phyloP scores from a whole-genome alignment of 768 basidiomycete species.

The Peribolospora baueri region DNA sequence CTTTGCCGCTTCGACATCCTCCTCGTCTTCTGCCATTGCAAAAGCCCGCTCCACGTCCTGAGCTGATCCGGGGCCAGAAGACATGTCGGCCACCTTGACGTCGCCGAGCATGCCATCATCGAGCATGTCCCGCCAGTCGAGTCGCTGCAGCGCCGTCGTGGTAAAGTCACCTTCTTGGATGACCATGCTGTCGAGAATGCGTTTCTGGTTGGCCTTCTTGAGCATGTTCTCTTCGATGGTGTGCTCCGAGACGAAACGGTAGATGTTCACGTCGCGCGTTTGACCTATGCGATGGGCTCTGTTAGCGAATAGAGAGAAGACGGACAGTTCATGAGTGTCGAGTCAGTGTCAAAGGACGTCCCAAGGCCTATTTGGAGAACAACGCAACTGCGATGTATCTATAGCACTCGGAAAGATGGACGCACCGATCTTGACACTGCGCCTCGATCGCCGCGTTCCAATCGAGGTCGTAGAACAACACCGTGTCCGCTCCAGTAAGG shows the following conservation, averaged over 20 bases:
- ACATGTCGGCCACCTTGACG: slow-evolving; percentile 25
- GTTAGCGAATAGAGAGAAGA: neutral
- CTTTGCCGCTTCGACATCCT: slow-evolving; percentile 61
- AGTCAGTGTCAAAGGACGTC: slow-evolving; percentile 3
- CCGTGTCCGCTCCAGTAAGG: slow-evolving; percentile 28
- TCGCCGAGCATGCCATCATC: slow-evolving; percentile 27
- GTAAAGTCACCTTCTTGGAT: slow-evolving; percentile 76
- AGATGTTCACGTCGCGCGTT: slow-evolving; percentile 84
- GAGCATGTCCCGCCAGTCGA: slow-evolving; percentile 67
- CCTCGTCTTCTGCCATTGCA: slow-evolving; percentile 64
- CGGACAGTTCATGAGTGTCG: neutral
- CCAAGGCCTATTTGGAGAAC: neutral
- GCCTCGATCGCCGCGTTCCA: slow-evolving; percentile 26
- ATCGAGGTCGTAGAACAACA: slow-evolving; percentile 25
- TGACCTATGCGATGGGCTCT: slow-evolving; percentile 16
- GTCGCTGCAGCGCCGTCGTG: slow-evolving; percentile 22
- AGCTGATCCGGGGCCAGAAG: neutral
- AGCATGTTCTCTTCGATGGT: slow-evolving; percentile 94
- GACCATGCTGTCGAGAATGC: slow-evolving; percentile 65
- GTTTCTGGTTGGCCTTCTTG: slow-evolving; percentile 92
- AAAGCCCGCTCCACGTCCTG: slow-evolving; percentile 26
- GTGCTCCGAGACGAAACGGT: slow-evolving; percentile 67
- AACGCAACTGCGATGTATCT: neutral
- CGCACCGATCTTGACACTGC: slow-evolving; percentile 24
- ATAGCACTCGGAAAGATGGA: neutral